These are phyloP conservation scores for Naganishia onofrii DNA, from an alignment of 768 basidiomycete species.

Conservation along the genomic window DNA sequence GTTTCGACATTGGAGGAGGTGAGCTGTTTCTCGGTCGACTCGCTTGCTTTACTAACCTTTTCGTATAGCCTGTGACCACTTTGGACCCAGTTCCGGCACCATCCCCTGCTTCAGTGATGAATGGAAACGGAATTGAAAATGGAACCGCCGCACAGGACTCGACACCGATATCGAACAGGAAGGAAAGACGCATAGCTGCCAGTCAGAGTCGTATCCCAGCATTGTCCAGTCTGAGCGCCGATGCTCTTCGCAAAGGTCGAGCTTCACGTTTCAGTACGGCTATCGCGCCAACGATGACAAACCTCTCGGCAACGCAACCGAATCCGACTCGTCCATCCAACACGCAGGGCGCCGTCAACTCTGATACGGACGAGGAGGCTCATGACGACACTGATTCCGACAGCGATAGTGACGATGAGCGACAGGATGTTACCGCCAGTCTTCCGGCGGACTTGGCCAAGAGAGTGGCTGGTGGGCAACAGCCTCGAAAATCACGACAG, in stretches of 20 bases:
- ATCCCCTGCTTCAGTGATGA: background rate
- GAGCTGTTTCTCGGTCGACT: background rate
- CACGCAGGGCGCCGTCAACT: background rate
- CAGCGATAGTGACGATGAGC: conserved; percentile 18
- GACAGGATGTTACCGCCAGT: background rate
- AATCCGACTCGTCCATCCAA: background rate
- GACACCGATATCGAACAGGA: background rate
- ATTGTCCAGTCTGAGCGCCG: conserved; percentile 18
- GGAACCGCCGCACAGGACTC: background rate
- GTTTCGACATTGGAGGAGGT: background rate
- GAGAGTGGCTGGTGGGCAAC: conserved; percentile 4
- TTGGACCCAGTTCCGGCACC: background rate
- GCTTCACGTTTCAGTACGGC: conserved; percentile 18
- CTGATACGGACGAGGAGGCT: conserved; percentile 7
- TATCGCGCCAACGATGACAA: background rate
- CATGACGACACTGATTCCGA: conserved; percentile 7
- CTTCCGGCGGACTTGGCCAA: conserved; percentile 10
- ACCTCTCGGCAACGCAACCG: background rate
- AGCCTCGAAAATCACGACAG: conserved; percentile 1
- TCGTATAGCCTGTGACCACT: background rate
- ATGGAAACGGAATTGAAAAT: background rate
- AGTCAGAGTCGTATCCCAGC: conserved; percentile 21
- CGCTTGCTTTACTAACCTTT: background rate
- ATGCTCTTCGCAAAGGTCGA: conserved; percentile 17
- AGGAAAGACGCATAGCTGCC: conserved; percentile 9